phyloP scores from a whole-genome alignment of 352 stramenopile genomes.

The Globisporangium canariense region DNA sequence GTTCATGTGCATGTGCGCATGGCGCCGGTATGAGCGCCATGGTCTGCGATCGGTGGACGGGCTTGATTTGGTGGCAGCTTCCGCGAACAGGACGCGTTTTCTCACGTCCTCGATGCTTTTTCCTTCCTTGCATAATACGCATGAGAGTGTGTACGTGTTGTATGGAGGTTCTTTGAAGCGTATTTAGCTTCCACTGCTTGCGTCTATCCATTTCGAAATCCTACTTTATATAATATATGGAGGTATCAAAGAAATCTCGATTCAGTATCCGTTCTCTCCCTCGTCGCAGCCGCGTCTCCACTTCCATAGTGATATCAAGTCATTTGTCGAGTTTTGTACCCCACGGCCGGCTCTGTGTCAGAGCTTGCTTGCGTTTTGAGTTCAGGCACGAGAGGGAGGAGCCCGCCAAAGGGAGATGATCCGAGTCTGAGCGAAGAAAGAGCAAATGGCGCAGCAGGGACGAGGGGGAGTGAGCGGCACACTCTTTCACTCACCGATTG shows the following conservation, averaged over 20 bases:
- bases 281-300: slow-evolving; percentile 2
- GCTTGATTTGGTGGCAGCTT: not conserved
- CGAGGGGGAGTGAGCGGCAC: not conserved
- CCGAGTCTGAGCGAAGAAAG: not conserved
- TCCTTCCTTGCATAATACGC: not conserved
- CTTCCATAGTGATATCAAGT: not conserved
- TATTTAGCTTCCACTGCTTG: no score
- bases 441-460: not conserved
- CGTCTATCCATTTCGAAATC: no score
- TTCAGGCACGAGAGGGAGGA: not conserved
- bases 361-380: not conserved
- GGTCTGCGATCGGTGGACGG: not conserved
- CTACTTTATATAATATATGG: not conserved
- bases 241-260: not conserved
- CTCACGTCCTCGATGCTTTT: not conserved
- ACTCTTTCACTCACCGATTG: not conserved
- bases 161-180: no score
- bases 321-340: not conserved
- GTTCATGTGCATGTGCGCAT: not conserved
- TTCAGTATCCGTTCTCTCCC: not conserved
- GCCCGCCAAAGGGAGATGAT: not conserved
- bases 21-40: not conserved
- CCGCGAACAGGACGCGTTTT: slow-evolving; percentile 5
- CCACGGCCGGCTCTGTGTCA: not conserved
- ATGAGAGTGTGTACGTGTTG: not conserved